Conservation (phyloP, 345 rosid species). For the Populus ilicifolia region DNA sequence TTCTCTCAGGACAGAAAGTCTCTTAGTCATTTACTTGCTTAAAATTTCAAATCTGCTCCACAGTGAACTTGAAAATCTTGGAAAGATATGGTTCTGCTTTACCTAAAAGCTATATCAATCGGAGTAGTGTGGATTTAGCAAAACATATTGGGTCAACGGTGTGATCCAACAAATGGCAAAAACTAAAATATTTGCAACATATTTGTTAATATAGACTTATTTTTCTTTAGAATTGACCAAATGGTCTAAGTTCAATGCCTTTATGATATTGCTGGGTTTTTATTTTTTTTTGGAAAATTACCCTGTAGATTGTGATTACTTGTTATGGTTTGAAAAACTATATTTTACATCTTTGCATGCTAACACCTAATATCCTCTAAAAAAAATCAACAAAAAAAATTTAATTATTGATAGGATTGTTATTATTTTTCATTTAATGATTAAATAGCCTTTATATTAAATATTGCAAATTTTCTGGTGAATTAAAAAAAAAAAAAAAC, state of each 20-base stretch:
- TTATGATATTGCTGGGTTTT: not conserved
- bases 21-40: not conserved
- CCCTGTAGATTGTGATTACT: no score
- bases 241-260: not conserved
- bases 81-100: not conserved
- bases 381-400: no score
- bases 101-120: not conserved
- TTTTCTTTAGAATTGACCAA: not conserved
- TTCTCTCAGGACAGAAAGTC: not conserved
- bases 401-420: no score
- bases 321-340: no score
- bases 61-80: not conserved
- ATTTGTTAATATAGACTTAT: not conserved
- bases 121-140: not conserved
- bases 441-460: no score
- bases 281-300: no score
- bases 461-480: no score
- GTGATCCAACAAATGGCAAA: not conserved
- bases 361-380: no score
- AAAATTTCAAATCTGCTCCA: not conserved
- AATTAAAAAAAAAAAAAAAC: no score
- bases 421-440: no score
- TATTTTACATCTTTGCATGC: no score
- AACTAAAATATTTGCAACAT: not conserved
- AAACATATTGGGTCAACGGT: not conserved